Percentiles rank a stretch among this genome's conserved stretches.
These are phyloP conservation scores for Cercophora samala DNA, from an alignment of 495 filamentous ascomycete species.

Conservation along the genomic window DNA sequence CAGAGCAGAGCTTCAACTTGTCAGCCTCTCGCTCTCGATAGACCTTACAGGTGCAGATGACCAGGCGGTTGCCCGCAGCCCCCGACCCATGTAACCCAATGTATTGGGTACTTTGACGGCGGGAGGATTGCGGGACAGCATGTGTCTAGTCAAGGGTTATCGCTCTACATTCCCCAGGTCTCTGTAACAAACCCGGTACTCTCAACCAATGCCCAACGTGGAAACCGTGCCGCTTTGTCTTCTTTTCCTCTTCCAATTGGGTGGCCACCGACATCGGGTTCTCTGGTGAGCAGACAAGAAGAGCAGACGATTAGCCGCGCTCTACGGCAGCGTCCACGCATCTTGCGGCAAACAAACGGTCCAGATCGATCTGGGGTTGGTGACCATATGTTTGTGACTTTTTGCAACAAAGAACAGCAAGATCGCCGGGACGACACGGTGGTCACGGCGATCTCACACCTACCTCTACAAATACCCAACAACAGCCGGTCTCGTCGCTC, in stretches of 20 bases:
- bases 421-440: neutral
- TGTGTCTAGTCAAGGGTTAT: neutral
- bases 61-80: neutral
- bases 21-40: neutral
- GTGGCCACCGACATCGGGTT: neutral
- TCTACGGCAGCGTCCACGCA: neutral
- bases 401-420: neutral
- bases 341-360: neutral
- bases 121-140: slow-evolving; percentile 5
- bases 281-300: neutral
- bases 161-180: neutral
- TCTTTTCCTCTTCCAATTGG: slow-evolving; percentile 3
- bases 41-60: neutral
- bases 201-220: neutral
- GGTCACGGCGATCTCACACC: neutral
- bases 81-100: slow-evolving; percentile 8
- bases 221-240: slow-evolving; percentile 5
- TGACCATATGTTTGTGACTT: neutral
- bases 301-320: slow-evolving; percentile 4
- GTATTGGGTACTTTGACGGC: slow-evolving; percentile 8
- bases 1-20: slow-evolving; percentile 9
- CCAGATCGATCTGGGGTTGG: neutral
- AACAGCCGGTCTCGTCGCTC: slow-evolving; percentile 4
- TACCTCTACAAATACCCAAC: neutral
- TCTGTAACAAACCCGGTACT: slow-evolving; percentile 17